A percentile compares a stretch with the other conserved stretches of the same genome.
Evolutionary conservation across 345 rosid genomes (phyloP).

Genomic region (Pistacia atlantica): DNA sequence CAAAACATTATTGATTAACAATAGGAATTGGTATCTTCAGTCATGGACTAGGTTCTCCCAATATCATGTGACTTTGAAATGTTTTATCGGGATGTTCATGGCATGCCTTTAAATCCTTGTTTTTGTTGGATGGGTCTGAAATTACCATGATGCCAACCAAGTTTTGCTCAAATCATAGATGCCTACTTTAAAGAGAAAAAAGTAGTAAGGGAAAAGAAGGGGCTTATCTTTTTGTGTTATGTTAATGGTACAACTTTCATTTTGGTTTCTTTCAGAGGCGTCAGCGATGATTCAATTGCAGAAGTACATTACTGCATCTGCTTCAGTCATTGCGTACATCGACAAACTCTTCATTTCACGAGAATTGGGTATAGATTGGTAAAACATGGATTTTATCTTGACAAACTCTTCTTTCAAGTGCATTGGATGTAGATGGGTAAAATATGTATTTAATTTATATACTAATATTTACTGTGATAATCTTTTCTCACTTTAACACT

Average conservation of each 20-base stretch:
- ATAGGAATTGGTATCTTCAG: too few relatives aligned
- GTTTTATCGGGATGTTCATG: too few relatives aligned
- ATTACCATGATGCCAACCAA: neutral
- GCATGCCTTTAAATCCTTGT: neutral
- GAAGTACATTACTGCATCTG: conserved; percentile 56
- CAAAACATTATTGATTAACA: too few relatives aligned
- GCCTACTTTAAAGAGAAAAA: neutral
- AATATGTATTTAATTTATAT: conserved; percentile 1
- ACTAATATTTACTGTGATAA: neutral
- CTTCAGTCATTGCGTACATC: conserved; percentile 58
- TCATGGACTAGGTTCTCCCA: too few relatives aligned
- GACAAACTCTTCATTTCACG: conserved; percentile 69
- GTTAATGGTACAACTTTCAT: neutral
- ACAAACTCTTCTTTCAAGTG: conserved; percentile 58
- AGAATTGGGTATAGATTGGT: conserved; percentile 89
- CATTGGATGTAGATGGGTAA: conserved; percentile 88
- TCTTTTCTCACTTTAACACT: neutral
- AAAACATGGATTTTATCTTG: conserved; percentile 15
- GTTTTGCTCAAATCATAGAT: neutral
- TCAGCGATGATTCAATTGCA: conserved; percentile 79
- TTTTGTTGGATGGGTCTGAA: neutral
- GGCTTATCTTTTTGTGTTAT: neutral
- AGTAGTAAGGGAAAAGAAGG: neutral
- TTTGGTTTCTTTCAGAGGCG: conserved; percentile 45
- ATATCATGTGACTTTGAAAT: too few relatives aligned